Evolutionary conservation across 306 rosid species (phyloP), one percentile per base, ranked within the genome.

Genomic region (Castanea mollissima): DNA sequence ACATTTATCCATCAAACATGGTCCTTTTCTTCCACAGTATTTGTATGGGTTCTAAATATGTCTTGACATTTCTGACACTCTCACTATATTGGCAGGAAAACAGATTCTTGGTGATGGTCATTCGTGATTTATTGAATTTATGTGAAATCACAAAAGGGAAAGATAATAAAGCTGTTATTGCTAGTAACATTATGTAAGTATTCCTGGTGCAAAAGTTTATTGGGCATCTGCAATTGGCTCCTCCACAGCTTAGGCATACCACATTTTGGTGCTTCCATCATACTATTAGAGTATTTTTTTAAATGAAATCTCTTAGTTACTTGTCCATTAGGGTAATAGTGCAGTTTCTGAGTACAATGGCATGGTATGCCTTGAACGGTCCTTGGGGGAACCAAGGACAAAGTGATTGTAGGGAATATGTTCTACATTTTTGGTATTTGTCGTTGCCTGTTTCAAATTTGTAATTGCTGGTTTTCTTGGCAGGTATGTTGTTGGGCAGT

Each of bases 401-500:
- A 12, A 5, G 38, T 21, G n/a, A 20, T 14, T 71, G 74, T 71
- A 5, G 74, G 55, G 58, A 44, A n/a, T 79, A 38, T 74, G 27
- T 46, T 57, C 63, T 59, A 74, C 32, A 73, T 69, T 56, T 31
- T 70, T 46, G 23, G 25, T 62, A 20, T 80, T 34, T 49, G 13
- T 21, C 14, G 52, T 41, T 77, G 55, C 19, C 72, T 34, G 2
- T 21, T 59, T 35, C 32, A 20, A 20, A 7, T 52, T 78, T 64
- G 58, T 51, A n/a, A 32, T 76, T 54, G 32, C 41, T 34, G 74
- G 34, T 76, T 83, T 27, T 73, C 56, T 32, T 83, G 88, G 19
- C 88, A 93, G 99, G 99, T 96, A 96, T 78, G 98, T 96, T 69
- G 98, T 96, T 76, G 99, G 99, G 55, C 98, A 96, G 82, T 96